Base-by-base conservation (phyloP, 768 basidiomycete genomes). In the Piloderma croceum region DNA sequence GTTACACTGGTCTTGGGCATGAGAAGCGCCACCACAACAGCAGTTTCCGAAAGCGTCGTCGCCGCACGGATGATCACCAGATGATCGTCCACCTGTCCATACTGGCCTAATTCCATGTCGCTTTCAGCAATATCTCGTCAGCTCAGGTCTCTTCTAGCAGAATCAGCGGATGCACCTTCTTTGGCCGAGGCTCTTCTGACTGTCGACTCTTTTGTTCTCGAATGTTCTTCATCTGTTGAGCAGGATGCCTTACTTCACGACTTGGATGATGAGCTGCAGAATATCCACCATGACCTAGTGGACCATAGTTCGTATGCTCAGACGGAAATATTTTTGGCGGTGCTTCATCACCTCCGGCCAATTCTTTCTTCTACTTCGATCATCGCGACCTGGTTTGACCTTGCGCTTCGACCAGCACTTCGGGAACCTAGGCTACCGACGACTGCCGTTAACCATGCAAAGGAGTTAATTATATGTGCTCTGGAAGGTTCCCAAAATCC, bases 351-450 rank as follows among this genome's bases (percentile, higher is more conserved):
- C 49, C 69, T 90, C 20, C 65, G 67, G 7, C 73, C 80, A 10
- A 67, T 84, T 21, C 63, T 88, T 6, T 67, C 83, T 3, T 63
- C 82, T 6, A 69, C 69, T 5, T 83, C 83, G 19, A 67, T 89
- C 40, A 81, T 88, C 42, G 80, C 80, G 2, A 71, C 69, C 20
- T 90, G 89, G 89, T 90, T 87, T 58, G 86, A 90, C 56, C 71
- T 84, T 24, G 70, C 85, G 20, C 68, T 90, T 3, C 79, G 88
- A 24, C 82, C 84, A 19, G 83, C 86, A 21, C 67, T 90, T 39
- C 79, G 84, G 35, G 81, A 88, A 56, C 80, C 85, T 25, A 78
- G 71, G 47, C 64, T 90, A 15, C 67, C 83, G 3, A 74, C 71
- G 0, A 48, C 63, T 18, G 71, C 81, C 5, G 68, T 79, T 15